Percentiles rank a stretch among this genome's conserved stretches.
phyloP scores from a whole-genome alignment of 768 basidiomycete genomes.

The Trichaptum fuscoviolaceum region DNA sequence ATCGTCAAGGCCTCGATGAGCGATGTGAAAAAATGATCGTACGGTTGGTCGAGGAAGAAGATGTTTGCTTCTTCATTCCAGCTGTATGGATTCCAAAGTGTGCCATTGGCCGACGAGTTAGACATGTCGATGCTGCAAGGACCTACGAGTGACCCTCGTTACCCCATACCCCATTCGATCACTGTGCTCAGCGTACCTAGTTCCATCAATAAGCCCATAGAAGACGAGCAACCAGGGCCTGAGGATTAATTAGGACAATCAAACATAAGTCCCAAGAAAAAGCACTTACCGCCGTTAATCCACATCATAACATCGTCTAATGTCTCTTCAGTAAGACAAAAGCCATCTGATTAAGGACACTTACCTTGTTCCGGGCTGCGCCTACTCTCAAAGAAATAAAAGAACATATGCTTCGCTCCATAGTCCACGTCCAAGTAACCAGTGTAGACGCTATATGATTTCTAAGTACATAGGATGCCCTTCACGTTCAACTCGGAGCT shows the following conservation, averaged over 20 bases:
- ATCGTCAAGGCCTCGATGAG: no score
- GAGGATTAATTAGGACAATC: neutral
- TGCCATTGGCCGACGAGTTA: slow-evolving; percentile 50
- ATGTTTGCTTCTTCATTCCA: slow-evolving; percentile 67
- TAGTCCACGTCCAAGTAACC: slow-evolving; percentile 43
- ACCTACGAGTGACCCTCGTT: slow-evolving; percentile 29
- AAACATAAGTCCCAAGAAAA: slow-evolving; percentile 4
- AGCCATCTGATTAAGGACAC: neutral
- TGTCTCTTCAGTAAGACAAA: neutral
- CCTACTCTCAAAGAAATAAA: slow-evolving; percentile 59
- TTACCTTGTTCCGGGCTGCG: slow-evolving; percentile 35
- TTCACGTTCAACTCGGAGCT: neutral
- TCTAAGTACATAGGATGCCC: no score
- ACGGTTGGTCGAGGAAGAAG: slow-evolving; percentile 69
- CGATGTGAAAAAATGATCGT: slow-evolving; percentile 15
- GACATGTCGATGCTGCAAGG: slow-evolving; percentile 57
- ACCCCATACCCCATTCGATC: slow-evolving; percentile 2
- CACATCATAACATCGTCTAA: slow-evolving; percentile 65
- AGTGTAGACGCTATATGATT: slow-evolving; percentile 34
- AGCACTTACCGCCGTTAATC: slow-evolving; percentile 54
- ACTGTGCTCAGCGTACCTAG: slow-evolving; percentile 35
- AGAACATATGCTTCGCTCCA: slow-evolving; percentile 49
- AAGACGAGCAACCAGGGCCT: slow-evolving; percentile 56
- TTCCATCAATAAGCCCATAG: slow-evolving; percentile 57
- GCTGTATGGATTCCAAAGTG: slow-evolving; percentile 56